A percentile compares a stretch with the other conserved stretches of the same genome.
Conservation (phyloP, 2,329 filamentous ascomycete species). For the Ceratocystis alfenasii region DNA sequence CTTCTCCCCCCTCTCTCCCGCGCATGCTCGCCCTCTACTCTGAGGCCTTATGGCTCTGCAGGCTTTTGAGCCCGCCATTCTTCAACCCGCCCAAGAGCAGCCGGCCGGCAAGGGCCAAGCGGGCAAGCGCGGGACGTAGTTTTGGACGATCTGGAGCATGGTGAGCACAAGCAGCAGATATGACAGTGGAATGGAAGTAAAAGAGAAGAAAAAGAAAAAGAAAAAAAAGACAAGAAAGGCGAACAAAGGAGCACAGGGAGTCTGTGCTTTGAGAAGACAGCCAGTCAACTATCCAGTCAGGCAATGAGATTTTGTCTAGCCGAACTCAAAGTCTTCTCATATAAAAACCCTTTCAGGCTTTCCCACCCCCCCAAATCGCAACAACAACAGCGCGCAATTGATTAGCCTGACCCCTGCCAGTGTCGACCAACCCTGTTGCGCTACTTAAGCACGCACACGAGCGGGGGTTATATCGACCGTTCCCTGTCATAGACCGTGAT, state of each 20-base stretch:
- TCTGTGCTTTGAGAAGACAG: not conserved
- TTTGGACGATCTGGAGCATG: not conserved
- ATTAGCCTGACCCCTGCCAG: not conserved
- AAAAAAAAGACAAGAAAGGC: not conserved
- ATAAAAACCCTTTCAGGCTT: not conserved
- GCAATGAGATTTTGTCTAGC: not conserved
- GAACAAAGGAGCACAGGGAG: not conserved
- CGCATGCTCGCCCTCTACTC: not conserved
- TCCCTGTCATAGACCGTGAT: not conserved
- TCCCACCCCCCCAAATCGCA: not conserved
- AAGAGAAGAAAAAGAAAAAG: not conserved
- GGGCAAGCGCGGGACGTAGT: not conserved
- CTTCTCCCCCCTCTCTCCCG: not conserved
- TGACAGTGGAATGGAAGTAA: not conserved
- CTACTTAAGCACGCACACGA: not conserved
- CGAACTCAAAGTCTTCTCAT: not conserved
- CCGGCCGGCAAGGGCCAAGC: not conserved
- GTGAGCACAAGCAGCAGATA: not conserved
- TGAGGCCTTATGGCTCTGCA: not conserved
- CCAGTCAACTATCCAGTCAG: not conserved
- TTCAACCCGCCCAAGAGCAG: not conserved
- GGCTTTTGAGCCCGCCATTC: not conserved
- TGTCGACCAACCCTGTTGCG: not conserved
- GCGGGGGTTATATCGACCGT: not conserved
- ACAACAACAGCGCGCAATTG: not conserved